These are phyloP conservation scores for Acorus calamus DNA, from an alignment of 106 monocot genomes.

Conservation along the genomic window DNA sequence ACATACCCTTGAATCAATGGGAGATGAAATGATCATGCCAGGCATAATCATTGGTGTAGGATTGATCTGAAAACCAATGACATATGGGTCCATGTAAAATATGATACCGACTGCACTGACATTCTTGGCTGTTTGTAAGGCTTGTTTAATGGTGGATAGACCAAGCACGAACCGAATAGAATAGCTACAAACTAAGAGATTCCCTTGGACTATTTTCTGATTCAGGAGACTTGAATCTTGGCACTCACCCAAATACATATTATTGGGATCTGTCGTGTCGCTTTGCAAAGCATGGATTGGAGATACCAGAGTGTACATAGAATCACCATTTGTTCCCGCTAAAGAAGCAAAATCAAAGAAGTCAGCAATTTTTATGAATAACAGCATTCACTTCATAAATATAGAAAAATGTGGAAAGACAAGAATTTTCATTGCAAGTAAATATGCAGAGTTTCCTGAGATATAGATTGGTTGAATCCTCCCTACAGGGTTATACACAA, in stretches of 20 bases:
- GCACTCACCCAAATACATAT: slow-evolving; percentile 81
- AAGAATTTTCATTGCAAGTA: no score
- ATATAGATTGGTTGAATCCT: no score
- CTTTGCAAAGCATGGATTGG: slow-evolving; percentile 66
- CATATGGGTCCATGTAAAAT: slow-evolving; percentile 90
- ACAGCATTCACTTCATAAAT: no score
- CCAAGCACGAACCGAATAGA: slow-evolving; percentile 87
- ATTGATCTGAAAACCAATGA: slow-evolving; percentile 83
- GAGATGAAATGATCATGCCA: slow-evolving; percentile 82
- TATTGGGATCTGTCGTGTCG: slow-evolving; percentile 25
- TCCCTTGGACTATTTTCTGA: slow-evolving; percentile 52
- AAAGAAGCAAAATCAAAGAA: slow-evolving; percentile 17
- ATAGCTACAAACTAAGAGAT: slow-evolving; percentile 78
- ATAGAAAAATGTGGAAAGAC: no score
- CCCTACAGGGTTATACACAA: not conserved
- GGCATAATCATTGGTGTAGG: slow-evolving; percentile 85
- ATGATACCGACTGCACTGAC: slow-evolving; percentile 77
- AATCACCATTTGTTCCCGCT: slow-evolving; percentile 74
- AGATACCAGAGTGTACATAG: slow-evolving; percentile 66
- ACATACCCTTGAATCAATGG: slow-evolving; percentile 81
- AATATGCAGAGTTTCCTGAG: no score
- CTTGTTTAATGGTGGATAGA: slow-evolving; percentile 74
- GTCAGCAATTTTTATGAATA: not conserved
- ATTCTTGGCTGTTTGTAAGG: slow-evolving; percentile 77
- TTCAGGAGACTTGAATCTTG: slow-evolving; percentile 73